Evolutionary conservation across 306 rosid genomes (phyloP), one percentile per base, ranked within the genome.

Genomic region (Purshia tridentata): DNA sequence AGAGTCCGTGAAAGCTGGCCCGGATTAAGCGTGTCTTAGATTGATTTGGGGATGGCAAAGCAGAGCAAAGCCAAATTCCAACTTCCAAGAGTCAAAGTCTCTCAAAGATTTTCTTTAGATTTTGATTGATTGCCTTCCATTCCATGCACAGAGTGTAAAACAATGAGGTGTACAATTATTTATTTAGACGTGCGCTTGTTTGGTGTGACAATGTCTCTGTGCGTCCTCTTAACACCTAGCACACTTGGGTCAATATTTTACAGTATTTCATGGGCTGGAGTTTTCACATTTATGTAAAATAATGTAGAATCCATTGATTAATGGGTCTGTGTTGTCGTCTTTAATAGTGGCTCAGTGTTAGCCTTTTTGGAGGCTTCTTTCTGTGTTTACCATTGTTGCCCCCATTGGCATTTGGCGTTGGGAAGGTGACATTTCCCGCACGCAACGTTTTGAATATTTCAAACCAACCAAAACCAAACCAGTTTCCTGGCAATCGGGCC

Each of bases 361-460:
- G 49, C 74, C 10, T 64, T 54, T 76, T 65, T 63, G 68, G 72
- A 68, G 4, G 47, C 42, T 63, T 42, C 37, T 42, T 42, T 41
- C 20, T 16, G 8, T n/a, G 16, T 48, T 65, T 45, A 54, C n/a
- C 55, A 67, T 42, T 39, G 56, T 23, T 14, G 54, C 48, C 37
- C 16, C 29, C 67, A 18, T 35, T 29, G 66, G 10, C 50, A 47
- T 72, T 35, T 29, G 66, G 10, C 50, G 22, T 72, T 1, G 18
- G 55, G 18, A 78, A 78, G 81, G 66, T 79, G 80, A 70, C 82
- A 66, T 70, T 73, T 50, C 76, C 84, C 78, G 70, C 84, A 76
- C 82, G 81, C 84, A 79, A 82, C 75, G 76, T 78, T 77, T 82
- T 75, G 59, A 59, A 76, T 68, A 48, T 48, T 75, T 80, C 50